These are phyloP conservation scores for Xylariaceae sp. DNA, from an alignment of 2,329 filamentous ascomycete genomes.

Conservation along the genomic window DNA sequence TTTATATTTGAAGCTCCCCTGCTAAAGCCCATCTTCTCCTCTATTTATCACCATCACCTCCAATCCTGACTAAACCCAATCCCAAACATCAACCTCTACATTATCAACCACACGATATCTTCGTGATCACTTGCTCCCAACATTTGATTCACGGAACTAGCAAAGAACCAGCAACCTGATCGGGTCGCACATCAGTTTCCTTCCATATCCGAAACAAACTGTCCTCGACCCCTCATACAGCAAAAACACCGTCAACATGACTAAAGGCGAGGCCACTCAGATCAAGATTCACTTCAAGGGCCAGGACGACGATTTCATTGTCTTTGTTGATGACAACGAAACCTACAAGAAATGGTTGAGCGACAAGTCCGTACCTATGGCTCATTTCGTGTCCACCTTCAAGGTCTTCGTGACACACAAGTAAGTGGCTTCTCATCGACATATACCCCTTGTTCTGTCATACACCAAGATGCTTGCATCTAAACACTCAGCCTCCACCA, in stretches of 20 bases:
- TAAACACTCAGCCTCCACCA: not conserved
- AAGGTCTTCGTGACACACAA: slow-evolving; percentile 90
- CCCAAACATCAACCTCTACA: not conserved
- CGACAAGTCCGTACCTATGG: slow-evolving; percentile 79
- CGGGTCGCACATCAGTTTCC: not conserved
- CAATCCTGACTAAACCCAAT: slow-evolving; percentile 1
- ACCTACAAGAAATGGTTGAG: slow-evolving; percentile 80
- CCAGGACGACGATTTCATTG: slow-evolving; percentile 61
- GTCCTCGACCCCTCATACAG: slow-evolving; percentile 6
- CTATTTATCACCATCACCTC: slow-evolving; percentile 7
- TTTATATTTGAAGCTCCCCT: slow-evolving; percentile 25
- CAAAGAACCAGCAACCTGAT: not conserved
- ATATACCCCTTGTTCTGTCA: slow-evolving; percentile 6
- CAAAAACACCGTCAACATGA: slow-evolving; percentile 56
- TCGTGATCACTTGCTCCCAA: too few species aligned
- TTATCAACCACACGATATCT: not conserved
- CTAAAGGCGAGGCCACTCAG: slow-evolving; percentile 72
- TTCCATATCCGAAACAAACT: not conserved
- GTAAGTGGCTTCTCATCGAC: too few species aligned
- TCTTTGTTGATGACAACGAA: slow-evolving; percentile 65
- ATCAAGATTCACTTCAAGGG: slow-evolving; percentile 89
- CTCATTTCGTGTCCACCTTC: slow-evolving; percentile 85
- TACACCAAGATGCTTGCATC: not conserved
- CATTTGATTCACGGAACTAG: too few species aligned
- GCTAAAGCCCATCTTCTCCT: not conserved